Evolutionary conservation across 768 basidiomycete species (phyloP), one percentile per base, ranked within the genome.

Genomic region (Neoboletus subvelutipes): DNA sequence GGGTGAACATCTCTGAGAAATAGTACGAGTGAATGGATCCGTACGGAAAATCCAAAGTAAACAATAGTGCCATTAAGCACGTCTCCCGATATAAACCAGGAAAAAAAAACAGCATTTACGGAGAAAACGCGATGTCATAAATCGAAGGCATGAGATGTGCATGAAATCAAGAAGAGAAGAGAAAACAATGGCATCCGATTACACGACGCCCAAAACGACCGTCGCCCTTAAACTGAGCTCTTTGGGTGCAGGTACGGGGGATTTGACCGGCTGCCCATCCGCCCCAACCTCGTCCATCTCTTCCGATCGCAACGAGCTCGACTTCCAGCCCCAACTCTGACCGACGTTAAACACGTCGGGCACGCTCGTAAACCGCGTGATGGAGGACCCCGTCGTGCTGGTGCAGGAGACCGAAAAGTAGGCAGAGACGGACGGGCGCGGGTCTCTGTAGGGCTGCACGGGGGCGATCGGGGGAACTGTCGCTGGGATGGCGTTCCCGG

Each of bases 261-360:
- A 57, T 62, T 76, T 76, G 50, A 70, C 59, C 26, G 63, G 62
- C n/a, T 67, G 58, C 18, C 67, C 62, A 56, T 71, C 67, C 17
- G 76, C 69, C 36, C 71, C 67, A 17, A 73, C 72, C 49, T 83
- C 65, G 58, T 76, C 65, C 63, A 80, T 77, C 54, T 68, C 83
- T 52, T 84, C 82, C 20, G 77, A 78, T 17, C 79, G 68, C 49
- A 86, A 67, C 20, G 81, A 80, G 56, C 78, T 80, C 52, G 79
- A 81, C 75, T 93, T 94, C 94, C 94, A 95, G 0, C 94, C 94
- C 94, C 93, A 96, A 60, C 89, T 92, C 77, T 94, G 92, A 57
- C 85, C 85, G 45, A 93, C 79, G 29, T 86, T 79, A 68, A 97
- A 96, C 43, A 82, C 79, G 66, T 97, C 94, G 1, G 94, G 94